phyloP scores from a whole-genome alignment of 164 flowering plant genomes.

The Stephania japonica region DNA sequence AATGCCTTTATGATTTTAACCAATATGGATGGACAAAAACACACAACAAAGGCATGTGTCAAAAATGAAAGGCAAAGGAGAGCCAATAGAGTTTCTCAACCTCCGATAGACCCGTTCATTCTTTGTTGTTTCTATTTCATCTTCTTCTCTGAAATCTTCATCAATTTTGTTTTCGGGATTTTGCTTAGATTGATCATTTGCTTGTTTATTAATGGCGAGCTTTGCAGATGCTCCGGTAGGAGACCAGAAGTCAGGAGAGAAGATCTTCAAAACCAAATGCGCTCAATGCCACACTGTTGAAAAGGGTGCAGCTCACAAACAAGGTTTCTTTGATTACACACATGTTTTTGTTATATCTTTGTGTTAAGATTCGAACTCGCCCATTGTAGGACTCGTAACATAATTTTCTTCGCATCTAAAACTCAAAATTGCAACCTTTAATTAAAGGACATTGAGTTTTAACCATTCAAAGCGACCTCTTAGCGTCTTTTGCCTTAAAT shows the following conservation, averaged over 20 bases:
- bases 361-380: no score
- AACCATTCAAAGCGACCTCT: no score
- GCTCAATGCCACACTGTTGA: slow-evolving; percentile 66
- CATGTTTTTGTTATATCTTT: neutral
- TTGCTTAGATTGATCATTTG: no score
- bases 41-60: no score
- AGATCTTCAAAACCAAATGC: slow-evolving; percentile 85
- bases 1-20: no score
- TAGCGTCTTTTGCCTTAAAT: no score
- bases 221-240: slow-evolving; percentile 56
- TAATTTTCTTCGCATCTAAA: no score
- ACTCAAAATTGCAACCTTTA: no score
- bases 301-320: slow-evolving; percentile 54
- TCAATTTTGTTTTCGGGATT: neutral
- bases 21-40: no score
- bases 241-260: slow-evolving; percentile 55
- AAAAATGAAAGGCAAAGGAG: neutral
- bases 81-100: neutral
- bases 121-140: neutral
- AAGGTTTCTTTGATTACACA: slow-evolving; percentile 24
- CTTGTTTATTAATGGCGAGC: neutral
- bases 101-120: neutral
- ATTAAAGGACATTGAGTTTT: no score
- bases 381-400: no score
- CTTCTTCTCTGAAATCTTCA: neutral